Conservation (phyloP, 2,329 filamentous ascomycete species). For the Xylaria sp. region DNA sequence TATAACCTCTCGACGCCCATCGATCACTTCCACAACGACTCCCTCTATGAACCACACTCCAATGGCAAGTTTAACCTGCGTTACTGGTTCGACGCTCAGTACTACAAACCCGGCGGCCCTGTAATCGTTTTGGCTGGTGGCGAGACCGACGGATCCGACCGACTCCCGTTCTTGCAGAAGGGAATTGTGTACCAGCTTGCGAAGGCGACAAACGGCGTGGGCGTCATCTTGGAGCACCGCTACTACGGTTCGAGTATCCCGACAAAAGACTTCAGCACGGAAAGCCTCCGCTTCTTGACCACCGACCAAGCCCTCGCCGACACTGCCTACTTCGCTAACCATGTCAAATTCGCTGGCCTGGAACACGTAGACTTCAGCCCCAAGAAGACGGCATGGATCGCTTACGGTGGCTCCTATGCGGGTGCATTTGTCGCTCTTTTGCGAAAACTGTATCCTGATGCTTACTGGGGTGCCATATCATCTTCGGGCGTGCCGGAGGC, state of each 20-base stretch:
- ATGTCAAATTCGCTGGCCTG: slow-evolving; percentile 76
- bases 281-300: slow-evolving; percentile 82
- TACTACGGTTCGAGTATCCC: slow-evolving; percentile 86
- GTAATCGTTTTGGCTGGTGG: slow-evolving; percentile 81
- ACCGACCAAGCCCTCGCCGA: slow-evolving; percentile 87
- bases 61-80: slow-evolving; percentile 74
- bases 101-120: slow-evolving; percentile 81
- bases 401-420: slow-evolving; percentile 86
- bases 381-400: slow-evolving; percentile 74
- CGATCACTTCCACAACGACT: slow-evolving; percentile 87
- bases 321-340: slow-evolving; percentile 79
- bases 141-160: slow-evolving; percentile 71
- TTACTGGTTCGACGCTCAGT: slow-evolving; percentile 84
- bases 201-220: slow-evolving; percentile 76
- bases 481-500: slow-evolving; percentile 83
- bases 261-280: slow-evolving; percentile 68
- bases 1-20: slow-evolving; percentile 63
- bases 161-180: slow-evolving; percentile 78
- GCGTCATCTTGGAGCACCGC: slow-evolving; percentile 84
- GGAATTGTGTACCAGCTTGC: slow-evolving; percentile 79
- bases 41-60: slow-evolving; percentile 79
- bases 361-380: slow-evolving; percentile 74
- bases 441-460: slow-evolving; percentile 78
- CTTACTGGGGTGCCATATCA: slow-evolving; percentile 82
- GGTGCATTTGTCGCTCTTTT: slow-evolving; percentile 82